Base-by-base conservation (phyloP, 345 rosid species). In the Populus davidiana region DNA sequence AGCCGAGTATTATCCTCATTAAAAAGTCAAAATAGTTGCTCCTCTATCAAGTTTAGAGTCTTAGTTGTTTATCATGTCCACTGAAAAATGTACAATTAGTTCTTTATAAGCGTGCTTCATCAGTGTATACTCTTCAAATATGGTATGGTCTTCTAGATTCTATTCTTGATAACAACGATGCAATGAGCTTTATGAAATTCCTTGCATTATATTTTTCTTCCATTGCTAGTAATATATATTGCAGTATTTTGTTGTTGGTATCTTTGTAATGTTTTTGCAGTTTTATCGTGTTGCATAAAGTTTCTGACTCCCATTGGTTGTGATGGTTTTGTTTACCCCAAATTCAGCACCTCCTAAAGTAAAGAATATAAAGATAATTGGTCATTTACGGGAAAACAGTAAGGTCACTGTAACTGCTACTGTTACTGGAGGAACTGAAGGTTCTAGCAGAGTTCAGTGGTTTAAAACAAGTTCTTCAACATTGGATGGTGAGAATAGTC, bases 361-460 rank as follows among this genome's bases (percentile, higher is more conserved):
- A 36, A 80, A 86, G 59, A 90, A 92, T 85, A 91, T 93, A 67
- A 93, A 89, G 90, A 90, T 95, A 81, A 83, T 90, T 82, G 99
- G 99, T 3, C 96, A 95, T 79, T 69, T 93, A 80, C 90, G 84
- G 82, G 99, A 95, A 85, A 95, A 86, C 84, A 93, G 90, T 84
- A 95, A 92, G 87, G 79, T 93, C 79, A 91, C 96, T 59, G 94
- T 91, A 76, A 88, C 88, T 35, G 98, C 98, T 68, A 75, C 52
- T 83, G 96, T 93, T 80, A 88, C 92, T 31, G 97, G 99, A 74
- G 99, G 99, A 83, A 86, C 92, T 76, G 99, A 95, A 86, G 89
- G 89, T 87, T 91, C 94, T 43, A 95, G 99, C 86, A 91, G 89
- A 88, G 98, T 95, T 77, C 99, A 95, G 72, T 95, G 99, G 99